Conservation (phyloP, 352 stramenopile species). For the Pythium apleroticum region DNA sequence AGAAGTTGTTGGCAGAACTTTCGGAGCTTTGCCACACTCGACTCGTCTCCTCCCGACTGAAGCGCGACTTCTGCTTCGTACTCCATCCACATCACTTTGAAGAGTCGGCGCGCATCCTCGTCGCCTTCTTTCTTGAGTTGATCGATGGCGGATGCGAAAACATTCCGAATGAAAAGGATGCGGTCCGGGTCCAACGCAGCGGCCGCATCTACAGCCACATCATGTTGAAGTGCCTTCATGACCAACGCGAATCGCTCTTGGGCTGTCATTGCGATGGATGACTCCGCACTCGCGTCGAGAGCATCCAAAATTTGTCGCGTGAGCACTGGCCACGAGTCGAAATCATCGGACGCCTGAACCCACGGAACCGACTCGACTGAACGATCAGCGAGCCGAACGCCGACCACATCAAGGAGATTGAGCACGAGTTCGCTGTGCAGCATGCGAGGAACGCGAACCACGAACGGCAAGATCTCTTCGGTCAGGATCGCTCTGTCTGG, state of each 20-base stretch:
- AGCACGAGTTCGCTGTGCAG: conserved; percentile 37
- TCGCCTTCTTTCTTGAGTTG: conserved; percentile 3
- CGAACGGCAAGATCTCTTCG: conserved; percentile 79
- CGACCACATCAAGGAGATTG: conserved; percentile 46
- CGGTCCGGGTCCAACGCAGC: conserved; percentile 14
- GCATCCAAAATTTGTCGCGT: conserved; percentile 36
- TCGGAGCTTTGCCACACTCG: background rate
- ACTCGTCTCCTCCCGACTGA: background rate
- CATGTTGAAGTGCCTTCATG: background rate
- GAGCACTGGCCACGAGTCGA: conserved; percentile 32
- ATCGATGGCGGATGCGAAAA: conserved; percentile 13
- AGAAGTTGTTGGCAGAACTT: conserved; percentile 24
- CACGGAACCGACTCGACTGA: background rate
- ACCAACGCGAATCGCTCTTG: conserved; percentile 9
- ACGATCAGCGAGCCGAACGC: conserved; percentile 31
- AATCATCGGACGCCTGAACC: conserved; percentile 40
- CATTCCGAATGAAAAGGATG: conserved; percentile 24
- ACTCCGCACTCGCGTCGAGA: conserved; percentile 30
- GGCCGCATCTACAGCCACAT: background rate
- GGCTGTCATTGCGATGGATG: conserved; percentile 8
- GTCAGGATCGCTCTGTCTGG: conserved; percentile 64
- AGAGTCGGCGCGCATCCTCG: conserved; percentile 33
- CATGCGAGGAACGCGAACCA: conserved; percentile 51
- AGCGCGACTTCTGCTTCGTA: conserved; percentile 17
- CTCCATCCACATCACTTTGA: conserved; percentile 40